phyloP scores from a whole-genome alignment of 2,329 filamentous ascomycete genomes.

The Botrytis fabae region DNA sequence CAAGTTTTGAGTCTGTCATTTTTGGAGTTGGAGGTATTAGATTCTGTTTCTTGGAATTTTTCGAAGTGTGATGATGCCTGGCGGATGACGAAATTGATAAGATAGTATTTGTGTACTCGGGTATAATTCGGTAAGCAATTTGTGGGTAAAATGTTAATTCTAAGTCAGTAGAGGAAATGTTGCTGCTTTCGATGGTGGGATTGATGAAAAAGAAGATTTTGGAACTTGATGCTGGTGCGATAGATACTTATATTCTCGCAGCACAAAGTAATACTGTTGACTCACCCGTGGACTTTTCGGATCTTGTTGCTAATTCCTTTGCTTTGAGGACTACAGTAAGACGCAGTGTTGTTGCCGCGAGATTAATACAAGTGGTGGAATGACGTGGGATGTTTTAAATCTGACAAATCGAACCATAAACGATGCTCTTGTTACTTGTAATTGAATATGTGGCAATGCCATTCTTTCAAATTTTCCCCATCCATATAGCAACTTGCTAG shows the following conservation, averaged over 20 bases:
- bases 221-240: neutral
- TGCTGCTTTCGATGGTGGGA: neutral
- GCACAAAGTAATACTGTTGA: neutral
- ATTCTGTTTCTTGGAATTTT: neutral
- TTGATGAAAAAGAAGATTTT: neutral
- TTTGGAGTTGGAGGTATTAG: neutral
- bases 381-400: neutral
- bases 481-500: neutral
- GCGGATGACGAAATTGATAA: neutral
- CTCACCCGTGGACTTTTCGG: neutral
- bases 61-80: neutral
- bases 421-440: neutral
- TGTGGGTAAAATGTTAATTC: neutral
- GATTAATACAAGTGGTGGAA: neutral
- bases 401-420: neutral
- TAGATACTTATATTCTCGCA: neutral
- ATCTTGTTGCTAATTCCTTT: neutral
- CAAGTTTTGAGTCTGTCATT: conserved; percentile 3
- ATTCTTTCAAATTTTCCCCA: neutral
- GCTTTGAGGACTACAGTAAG: neutral
- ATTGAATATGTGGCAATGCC: neutral
- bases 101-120: neutral
- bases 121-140: neutral
- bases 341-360: neutral
- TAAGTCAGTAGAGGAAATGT: neutral